Evolutionary conservation across 176 grass and related monocot genomes (phyloP).

Genomic region (Oryza australiensis): DNA sequence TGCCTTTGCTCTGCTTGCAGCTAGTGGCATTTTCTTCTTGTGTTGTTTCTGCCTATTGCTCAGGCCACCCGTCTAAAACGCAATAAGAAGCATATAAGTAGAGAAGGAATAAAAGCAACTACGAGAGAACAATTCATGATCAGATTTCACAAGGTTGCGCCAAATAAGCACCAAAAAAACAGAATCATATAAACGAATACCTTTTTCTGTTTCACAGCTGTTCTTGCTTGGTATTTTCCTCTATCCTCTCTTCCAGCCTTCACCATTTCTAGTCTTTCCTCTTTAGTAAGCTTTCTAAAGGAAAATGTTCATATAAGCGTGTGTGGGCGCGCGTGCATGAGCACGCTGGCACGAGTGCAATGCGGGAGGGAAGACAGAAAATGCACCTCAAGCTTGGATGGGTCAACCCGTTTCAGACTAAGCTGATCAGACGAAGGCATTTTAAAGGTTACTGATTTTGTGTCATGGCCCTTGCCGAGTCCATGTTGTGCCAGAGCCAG

Average conservation of each 20-base stretch:
- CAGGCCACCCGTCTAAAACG: constrained; percentile 61
- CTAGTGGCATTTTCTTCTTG: constrained; percentile 78
- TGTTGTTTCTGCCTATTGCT: constrained; percentile 89
- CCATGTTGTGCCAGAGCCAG: constrained; percentile 70
- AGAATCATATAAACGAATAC: constrained; percentile 20
- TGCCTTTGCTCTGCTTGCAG: constrained; percentile 64
- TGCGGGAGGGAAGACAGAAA: neutral
- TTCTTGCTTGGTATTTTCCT: constrained; percentile 51
- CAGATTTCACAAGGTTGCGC: neutral
- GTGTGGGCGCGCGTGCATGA: neutral
- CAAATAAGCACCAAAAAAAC: neutral
- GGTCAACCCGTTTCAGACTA: constrained; percentile 71
- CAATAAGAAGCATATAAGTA: constrained; percentile 6
- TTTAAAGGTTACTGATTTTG: constrained; percentile 46
- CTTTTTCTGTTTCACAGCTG: constrained; percentile 73
- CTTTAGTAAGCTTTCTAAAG: constrained; percentile 59
- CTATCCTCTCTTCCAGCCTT: constrained; percentile 86
- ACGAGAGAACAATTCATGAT: neutral
- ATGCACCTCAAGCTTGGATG: constrained; percentile 58
- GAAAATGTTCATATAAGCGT: neutral
- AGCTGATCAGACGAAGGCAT: constrained; percentile 74
- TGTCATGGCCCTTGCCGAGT: constrained; percentile 42
- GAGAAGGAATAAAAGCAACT: neutral
- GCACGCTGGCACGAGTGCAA: too few relatives aligned
- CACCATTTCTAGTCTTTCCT: constrained; percentile 63